Conservation (phyloP, 1,284 basidiomycete genomes). For the Megacollybia platyphylla region DNA sequence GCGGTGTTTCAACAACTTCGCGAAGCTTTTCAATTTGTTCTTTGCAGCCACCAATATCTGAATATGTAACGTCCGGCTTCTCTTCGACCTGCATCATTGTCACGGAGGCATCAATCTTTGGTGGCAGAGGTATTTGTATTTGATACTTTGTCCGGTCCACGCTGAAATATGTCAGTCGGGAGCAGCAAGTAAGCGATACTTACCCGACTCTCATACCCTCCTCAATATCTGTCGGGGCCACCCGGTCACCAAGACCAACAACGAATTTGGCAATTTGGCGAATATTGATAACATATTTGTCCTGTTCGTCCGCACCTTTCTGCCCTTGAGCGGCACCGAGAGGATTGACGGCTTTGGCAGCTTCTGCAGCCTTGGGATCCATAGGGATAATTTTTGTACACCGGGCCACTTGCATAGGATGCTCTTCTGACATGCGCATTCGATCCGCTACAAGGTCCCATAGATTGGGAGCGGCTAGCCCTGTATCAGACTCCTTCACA, state of each 20-base stretch:
- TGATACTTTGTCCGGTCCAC: conserved; percentile 95
- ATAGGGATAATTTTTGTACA: conserved; percentile 97
- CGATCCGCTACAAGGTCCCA: conserved; percentile 90
- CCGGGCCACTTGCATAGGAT: conserved; percentile 91
- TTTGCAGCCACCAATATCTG: conserved; percentile 97
- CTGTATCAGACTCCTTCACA: conserved; percentile 98
- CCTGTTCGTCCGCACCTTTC: conserved; percentile 90
- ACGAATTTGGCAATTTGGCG: conserved; percentile 99
- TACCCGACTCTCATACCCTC: conserved; percentile 99
- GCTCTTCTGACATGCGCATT: conserved; percentile 85
- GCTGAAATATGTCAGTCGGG: conserved; percentile 21
- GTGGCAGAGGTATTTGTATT: conserved; percentile 99
- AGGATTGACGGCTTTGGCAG: conserved; percentile 61
- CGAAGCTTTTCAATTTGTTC: conserved; percentile 99
- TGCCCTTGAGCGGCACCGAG: conserved; percentile 69
- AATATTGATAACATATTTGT: conserved; percentile 99
- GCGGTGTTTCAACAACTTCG: conserved; percentile 97
- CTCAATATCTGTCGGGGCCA: conserved; percentile 97
- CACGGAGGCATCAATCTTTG: conserved; percentile 98
- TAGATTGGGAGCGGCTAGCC: conserved; percentile 90
- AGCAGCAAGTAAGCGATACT: conserved; percentile 8
- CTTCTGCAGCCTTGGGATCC: conserved; percentile 58
- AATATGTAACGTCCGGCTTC: conserved; percentile 97
- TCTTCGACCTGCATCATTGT: conserved; percentile 99
- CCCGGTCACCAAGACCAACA: conserved; percentile 90